These are phyloP conservation scores for Xylaria sp. DNA, from an alignment of 2,329 filamentous ascomycete species.

Conservation along the genomic window DNA sequence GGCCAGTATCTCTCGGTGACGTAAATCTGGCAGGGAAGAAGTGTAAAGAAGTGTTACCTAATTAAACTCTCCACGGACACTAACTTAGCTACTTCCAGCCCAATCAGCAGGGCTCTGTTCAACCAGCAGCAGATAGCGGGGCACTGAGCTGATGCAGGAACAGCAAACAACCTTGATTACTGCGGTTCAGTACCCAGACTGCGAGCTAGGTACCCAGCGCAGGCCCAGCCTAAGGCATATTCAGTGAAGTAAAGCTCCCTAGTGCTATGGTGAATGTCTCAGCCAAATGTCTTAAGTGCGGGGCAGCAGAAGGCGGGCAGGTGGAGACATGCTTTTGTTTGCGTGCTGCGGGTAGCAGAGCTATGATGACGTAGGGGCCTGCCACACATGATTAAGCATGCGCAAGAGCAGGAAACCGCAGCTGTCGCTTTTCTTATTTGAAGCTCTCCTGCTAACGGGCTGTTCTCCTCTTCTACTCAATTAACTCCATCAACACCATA, in stretches of 20 bases:
- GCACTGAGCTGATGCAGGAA: slow-evolving; percentile 28
- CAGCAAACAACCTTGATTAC: slow-evolving; percentile 3
- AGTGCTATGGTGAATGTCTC: background rate
- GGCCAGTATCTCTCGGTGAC: slow-evolving; percentile 29
- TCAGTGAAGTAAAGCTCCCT: no score
- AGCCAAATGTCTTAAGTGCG: background rate
- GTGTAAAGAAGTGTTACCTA: slow-evolving; percentile 9
- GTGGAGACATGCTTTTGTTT: slow-evolving; percentile 24
- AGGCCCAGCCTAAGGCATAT: no score
- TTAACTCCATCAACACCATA: slow-evolving; percentile 15
- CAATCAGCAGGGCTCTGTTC: slow-evolving; percentile 9
- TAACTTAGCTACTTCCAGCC: background rate
- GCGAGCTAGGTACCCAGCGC: no score
- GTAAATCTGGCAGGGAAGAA: slow-evolving; percentile 26
- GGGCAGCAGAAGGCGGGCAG: slow-evolving; percentile 4
- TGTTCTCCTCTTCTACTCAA: slow-evolving; percentile 13
- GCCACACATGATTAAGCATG: slow-evolving; percentile 37
- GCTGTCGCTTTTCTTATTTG: slow-evolving; percentile 30
- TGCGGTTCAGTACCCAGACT: background rate
- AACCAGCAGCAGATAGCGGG: slow-evolving; percentile 14
- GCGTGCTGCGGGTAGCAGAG: slow-evolving; percentile 19
- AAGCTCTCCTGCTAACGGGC: slow-evolving; percentile 25
- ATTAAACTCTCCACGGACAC: background rate
- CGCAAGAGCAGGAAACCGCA: slow-evolving; percentile 33
- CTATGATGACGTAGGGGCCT: slow-evolving; percentile 38